phyloP scores from a whole-genome alignment of 352 stramenopile genomes.

The Phytophthora nicotianae region DNA sequence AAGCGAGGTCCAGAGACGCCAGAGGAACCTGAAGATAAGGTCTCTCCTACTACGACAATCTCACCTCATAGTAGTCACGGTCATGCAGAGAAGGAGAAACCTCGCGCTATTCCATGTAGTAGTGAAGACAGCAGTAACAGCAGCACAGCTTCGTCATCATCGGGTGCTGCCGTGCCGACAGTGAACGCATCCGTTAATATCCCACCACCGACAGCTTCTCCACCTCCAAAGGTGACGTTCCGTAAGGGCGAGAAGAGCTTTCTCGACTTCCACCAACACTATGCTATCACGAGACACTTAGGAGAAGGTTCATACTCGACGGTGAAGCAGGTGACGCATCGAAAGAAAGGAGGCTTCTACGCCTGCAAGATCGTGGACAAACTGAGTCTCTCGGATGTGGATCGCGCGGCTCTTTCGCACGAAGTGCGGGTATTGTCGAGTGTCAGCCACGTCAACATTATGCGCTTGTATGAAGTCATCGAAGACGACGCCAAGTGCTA shows the following conservation, averaged over 20 bases:
- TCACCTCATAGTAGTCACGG: constrained; percentile 2
- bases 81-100: constrained; percentile 5
- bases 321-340: constrained; percentile 87
- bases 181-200: constrained; percentile 1
- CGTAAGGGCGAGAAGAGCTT: constrained; percentile 84
- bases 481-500: constrained; percentile 96
- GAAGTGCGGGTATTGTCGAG: constrained; percentile 74
- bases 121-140: constrained; percentile 25
- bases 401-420: constrained; percentile 74
- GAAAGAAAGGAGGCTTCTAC: constrained; percentile 70
- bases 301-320: constrained; percentile 90
- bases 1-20: constrained; percentile 12
- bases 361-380: constrained; percentile 91
- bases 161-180: constrained; percentile 6
- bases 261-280: constrained; percentile 85
- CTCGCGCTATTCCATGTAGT: constrained; percentile 11
- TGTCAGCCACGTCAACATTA: constrained; percentile 89
- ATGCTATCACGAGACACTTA: constrained; percentile 77
- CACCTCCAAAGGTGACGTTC: constrained; percentile 47
- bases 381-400: constrained; percentile 66
- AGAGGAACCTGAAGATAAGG: constrained; percentile 32
- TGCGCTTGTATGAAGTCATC: constrained; percentile 93
- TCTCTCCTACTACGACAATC: not conserved
- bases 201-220: constrained; percentile 5
- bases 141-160: constrained; percentile 24